phyloP scores from a whole-genome alignment of 2,329 filamentous ascomycete genomes.

The Aschersonia sp. region DNA sequence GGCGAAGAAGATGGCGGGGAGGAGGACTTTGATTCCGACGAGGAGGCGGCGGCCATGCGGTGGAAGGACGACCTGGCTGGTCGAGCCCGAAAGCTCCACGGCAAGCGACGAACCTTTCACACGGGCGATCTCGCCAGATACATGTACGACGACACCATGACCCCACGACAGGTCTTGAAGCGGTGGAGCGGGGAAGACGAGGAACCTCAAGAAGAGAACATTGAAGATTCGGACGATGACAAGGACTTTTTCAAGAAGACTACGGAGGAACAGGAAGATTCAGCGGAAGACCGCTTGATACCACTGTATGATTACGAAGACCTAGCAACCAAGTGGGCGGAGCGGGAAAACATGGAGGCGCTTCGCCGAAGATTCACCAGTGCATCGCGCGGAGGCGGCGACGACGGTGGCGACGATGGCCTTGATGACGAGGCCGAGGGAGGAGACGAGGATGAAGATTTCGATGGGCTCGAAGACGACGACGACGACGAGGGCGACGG shows the following conservation, averaged over 20 bases:
- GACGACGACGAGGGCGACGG: slow-evolving; percentile 61
- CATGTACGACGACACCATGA: slow-evolving; percentile 74
- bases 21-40: slow-evolving; percentile 40
- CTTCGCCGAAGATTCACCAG: slow-evolving; percentile 65
- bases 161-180: slow-evolving; percentile 58
- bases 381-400: slow-evolving; percentile 31
- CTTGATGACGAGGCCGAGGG: slow-evolving; percentile 35
- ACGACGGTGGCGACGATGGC: slow-evolving; percentile 13
- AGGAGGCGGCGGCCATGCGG: slow-evolving; percentile 56
- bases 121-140: slow-evolving; percentile 71
- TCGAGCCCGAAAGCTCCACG: slow-evolving; percentile 58
- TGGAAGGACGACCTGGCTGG: slow-evolving; percentile 85
- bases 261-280: slow-evolving; percentile 50
- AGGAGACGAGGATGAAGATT: slow-evolving; percentile 36
- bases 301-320: slow-evolving; percentile 68
- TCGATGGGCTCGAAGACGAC: slow-evolving; percentile 32
- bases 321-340: slow-evolving; percentile 73
- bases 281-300: slow-evolving; percentile 65
- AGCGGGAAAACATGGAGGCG: slow-evolving; percentile 60
- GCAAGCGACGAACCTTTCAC: slow-evolving; percentile 56
- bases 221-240: slow-evolving; percentile 34
- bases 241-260: slow-evolving; percentile 53
- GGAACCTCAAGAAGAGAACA: slow-evolving; percentile 41
- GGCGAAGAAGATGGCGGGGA: slow-evolving; percentile 29
- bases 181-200: slow-evolving; percentile 62